These are phyloP conservation scores for Gastrolobium bilobum DNA, from an alignment of 306 rosid species.

Conservation along the genomic window DNA sequence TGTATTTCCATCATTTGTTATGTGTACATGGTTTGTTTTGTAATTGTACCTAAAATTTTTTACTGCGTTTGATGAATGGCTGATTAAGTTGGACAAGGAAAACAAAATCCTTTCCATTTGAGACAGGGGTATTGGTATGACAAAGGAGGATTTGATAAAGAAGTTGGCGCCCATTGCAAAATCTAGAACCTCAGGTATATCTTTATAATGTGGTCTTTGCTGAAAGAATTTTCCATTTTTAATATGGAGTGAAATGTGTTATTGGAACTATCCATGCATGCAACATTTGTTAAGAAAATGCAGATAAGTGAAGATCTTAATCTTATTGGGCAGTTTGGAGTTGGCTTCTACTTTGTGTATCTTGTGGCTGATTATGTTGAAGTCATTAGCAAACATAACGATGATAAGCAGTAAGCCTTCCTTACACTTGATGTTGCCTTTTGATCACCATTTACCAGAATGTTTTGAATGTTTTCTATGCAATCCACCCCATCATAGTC, in stretches of 20 bases:
- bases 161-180: conserved; percentile 99
- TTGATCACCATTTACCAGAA: neutral
- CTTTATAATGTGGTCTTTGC: conserved; percentile 20
- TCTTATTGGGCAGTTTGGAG: conserved; percentile 98
- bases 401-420: conserved; percentile 88
- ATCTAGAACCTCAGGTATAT: conserved; percentile 97
- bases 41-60: neutral
- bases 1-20: conserved; percentile 41
- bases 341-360: conserved; percentile 98
- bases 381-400: conserved; percentile 95
- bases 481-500: neutral
- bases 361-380: conserved; percentile 98
- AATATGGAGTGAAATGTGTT: neutral
- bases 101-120: conserved; percentile 87
- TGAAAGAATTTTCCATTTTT: neutral
- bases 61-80: no score
- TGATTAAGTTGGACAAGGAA: conserved; percentile 96
- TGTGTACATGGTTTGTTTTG: neutral
- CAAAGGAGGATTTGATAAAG: conserved; percentile 95
- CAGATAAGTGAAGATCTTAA: conserved; percentile 98
- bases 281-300: conserved; percentile 98
- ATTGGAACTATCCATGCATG: conserved; percentile 14
- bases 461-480: neutral
- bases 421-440: neutral
- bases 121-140: conserved; percentile 99